Evolutionary conservation across 75 land plant species (phyloP), one percentile per base, ranked within the genome.

Genomic region (Ceratopteris richardii): DNA sequence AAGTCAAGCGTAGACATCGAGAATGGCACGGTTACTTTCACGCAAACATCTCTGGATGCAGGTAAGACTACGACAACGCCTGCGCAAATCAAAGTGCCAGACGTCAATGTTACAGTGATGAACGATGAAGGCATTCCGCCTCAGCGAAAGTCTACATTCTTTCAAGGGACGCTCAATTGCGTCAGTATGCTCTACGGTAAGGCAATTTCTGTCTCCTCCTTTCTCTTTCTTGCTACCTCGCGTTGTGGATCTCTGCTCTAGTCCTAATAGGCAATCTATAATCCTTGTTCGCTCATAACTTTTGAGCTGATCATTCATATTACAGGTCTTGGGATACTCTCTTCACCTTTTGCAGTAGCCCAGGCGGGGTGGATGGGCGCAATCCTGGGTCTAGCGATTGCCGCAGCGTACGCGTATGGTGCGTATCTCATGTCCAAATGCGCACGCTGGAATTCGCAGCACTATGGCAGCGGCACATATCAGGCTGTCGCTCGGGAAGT

Each of bases 261-360:
- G n/a, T n/a, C n/a, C n/a, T n/a, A n/a, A 13, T 42, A 17, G 13
- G 44, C 44, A 42, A 13, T 42, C 16, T 42, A 13, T 42, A 13
- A 13, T 42, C 17, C 17, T 17, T 42, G 13, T 42, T 17, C n/a
- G n/a, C n/a, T n/a, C n/a, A n/a, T n/a, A n/a, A n/a, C n/a, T n/a
- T n/a, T n/a, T n/a, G n/a, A n/a, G n/a, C n/a, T n/a, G n/a, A n/a
- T n/a, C n/a, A n/a, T n/a, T n/a, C n/a, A n/a, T n/a, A n/a, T n/a
- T n/a, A n/a, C 77, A 86, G 90, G 90, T 36, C 57, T 83, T 17
- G 90, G 90, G 24, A 82, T 84, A 43, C 72, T 86, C n/a, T 86
- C 90, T 30, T 80, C 86, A 43, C 90, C 90, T 9, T 86, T 83
- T 54, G 87, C 87, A 11, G 44, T 86, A 23, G 72, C 80, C 63